Percentiles rank a stretch among this genome's conserved stretches.
phyloP scores from a whole-genome alignment of 2,329 filamentous ascomycete genomes.

The Neonectria faginata region DNA sequence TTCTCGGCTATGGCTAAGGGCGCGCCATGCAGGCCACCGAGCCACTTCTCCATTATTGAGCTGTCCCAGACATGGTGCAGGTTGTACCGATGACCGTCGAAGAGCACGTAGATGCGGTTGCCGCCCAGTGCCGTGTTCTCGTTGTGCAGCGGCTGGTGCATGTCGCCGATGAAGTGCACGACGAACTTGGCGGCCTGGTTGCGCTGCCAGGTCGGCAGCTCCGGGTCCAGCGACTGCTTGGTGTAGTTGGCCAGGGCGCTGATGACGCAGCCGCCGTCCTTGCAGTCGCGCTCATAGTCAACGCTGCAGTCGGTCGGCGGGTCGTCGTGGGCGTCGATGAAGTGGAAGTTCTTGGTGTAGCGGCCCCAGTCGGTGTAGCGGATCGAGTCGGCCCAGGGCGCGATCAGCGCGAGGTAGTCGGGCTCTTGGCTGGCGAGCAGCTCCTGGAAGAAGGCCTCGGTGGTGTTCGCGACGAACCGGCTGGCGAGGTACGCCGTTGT shows the following conservation, averaged over 20 bases:
- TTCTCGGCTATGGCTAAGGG: slow-evolving; percentile 61
- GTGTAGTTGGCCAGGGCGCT: slow-evolving; percentile 72
- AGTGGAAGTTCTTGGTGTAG: slow-evolving; percentile 74
- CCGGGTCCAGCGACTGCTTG: slow-evolving; percentile 61
- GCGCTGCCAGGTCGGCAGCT: slow-evolving; percentile 59
- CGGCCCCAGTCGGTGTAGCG: slow-evolving; percentile 72
- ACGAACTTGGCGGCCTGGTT: slow-evolving; percentile 74
- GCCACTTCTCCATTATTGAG: slow-evolving; percentile 73
- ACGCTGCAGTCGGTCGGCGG: slow-evolving; percentile 70
- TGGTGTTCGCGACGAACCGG: slow-evolving; percentile 68
- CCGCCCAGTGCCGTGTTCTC: slow-evolving; percentile 74
- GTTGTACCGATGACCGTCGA: slow-evolving; percentile 68
- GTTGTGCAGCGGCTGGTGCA: slow-evolving; percentile 76
- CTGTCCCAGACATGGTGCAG: slow-evolving; percentile 81
- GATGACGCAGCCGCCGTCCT: slow-evolving; percentile 71
- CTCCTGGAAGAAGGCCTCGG: slow-evolving; percentile 66
- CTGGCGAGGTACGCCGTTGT: slow-evolving; percentile 73
- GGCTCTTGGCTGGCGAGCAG: slow-evolving; percentile 66
- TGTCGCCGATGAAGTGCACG: slow-evolving; percentile 76
- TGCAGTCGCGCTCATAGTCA: slow-evolving; percentile 71
- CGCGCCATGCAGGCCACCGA: slow-evolving; percentile 66
- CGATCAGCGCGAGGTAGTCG: slow-evolving; percentile 72
- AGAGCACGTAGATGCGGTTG: slow-evolving; percentile 75
- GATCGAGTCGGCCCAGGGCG: slow-evolving; percentile 75
- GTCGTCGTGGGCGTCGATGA: slow-evolving; percentile 75